Evolutionary conservation across 2,329 filamentous ascomycete genomes (phyloP).

Genomic region (Alternaria hordeiaustralica): DNA sequence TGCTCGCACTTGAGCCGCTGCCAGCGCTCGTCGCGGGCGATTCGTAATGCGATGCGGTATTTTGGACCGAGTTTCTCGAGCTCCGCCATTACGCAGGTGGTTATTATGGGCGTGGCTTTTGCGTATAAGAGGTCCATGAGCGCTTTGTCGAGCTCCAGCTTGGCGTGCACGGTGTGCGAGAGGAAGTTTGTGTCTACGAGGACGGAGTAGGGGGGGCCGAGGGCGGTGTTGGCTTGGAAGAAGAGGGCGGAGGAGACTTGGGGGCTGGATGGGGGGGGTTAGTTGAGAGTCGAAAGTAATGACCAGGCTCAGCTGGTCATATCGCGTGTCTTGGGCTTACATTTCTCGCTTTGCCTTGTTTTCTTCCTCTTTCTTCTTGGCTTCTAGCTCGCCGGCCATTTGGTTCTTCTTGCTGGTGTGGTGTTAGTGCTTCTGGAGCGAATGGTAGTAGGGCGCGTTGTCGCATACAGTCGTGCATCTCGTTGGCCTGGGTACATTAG

Average conservation of each 20-base stretch:
- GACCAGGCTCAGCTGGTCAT: too few species aligned
- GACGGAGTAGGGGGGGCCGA: slow-evolving; percentile 81
- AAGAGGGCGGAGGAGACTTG: slow-evolving; percentile 72
- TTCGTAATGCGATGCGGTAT: slow-evolving; percentile 83
- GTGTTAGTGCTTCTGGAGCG: not conserved
- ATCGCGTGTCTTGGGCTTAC: slow-evolving; percentile 53
- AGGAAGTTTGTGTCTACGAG: slow-evolving; percentile 57
- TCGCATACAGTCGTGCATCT: slow-evolving; percentile 70
- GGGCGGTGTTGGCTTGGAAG: slow-evolving; percentile 71
- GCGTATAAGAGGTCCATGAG: slow-evolving; percentile 96
- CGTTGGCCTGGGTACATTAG: slow-evolving; percentile 57
- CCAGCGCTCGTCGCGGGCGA: slow-evolving; percentile 90
- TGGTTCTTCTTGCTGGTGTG: slow-evolving; percentile 72
- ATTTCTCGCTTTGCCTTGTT: slow-evolving; percentile 76
- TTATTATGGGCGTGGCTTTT: slow-evolving; percentile 88
- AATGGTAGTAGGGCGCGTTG: not conserved
- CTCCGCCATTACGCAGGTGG: slow-evolving; percentile 77
- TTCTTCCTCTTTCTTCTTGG: slow-evolving; percentile 63
- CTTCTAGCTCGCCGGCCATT: slow-evolving; percentile 66
- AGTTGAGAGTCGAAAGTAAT: too few species aligned
- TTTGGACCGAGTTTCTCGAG: slow-evolving; percentile 85
- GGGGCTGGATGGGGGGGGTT: slow-evolving; percentile 55
- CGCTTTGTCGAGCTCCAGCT: slow-evolving; percentile 83
- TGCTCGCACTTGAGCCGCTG: slow-evolving; percentile 87
- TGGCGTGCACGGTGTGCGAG: slow-evolving; percentile 82